Evolutionary conservation across 371 early-diverging fungal genomes (phyloP).

Genomic region (Phascolomyces articulosus): DNA sequence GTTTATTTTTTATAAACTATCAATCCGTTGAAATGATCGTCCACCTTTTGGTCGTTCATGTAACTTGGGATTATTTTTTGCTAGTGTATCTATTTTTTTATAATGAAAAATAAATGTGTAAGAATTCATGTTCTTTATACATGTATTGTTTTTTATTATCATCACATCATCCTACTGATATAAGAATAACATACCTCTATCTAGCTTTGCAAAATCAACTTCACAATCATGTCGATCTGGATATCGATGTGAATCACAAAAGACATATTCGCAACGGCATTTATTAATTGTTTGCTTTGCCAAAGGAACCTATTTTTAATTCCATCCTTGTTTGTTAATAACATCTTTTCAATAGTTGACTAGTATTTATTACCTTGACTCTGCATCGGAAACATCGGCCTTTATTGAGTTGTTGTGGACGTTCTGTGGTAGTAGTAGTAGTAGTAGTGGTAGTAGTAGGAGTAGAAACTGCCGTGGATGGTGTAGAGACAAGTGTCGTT

Average conservation of each 20-base stretch:
- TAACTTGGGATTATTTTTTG: conserved; percentile 81
- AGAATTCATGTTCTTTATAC: neutral
- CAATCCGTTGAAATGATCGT: conserved; percentile 74
- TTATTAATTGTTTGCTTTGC: conserved; percentile 84
- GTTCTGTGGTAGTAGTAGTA: conserved; percentile 18
- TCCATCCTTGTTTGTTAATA: neutral
- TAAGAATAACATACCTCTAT: conserved; percentile 37
- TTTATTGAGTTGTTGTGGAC: conserved; percentile 66
- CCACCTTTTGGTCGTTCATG: conserved; percentile 78
- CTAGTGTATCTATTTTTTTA: conserved; percentile 52
- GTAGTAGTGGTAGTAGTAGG: conserved; percentile 19
- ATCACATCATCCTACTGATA: too few species aligned
- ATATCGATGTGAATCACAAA: conserved; percentile 79
- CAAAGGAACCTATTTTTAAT: conserved; percentile 63
- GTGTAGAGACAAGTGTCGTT: conserved; percentile 8
- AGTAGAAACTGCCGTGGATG: conserved; percentile 3
- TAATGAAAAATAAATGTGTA: neutral
- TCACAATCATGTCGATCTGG: conserved; percentile 80
- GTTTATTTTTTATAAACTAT: conserved; percentile 37
- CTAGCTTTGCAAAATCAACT: conserved; percentile 73
- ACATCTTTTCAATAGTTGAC: neutral
- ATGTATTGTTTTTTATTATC: neutral
- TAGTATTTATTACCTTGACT: conserved; percentile 52
- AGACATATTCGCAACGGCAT: conserved; percentile 81
- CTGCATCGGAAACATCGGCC: conserved; percentile 78